Conservation (phyloP, 192 early-diverging fungal species). For the Jimgerdemannia flammicorona region DNA sequence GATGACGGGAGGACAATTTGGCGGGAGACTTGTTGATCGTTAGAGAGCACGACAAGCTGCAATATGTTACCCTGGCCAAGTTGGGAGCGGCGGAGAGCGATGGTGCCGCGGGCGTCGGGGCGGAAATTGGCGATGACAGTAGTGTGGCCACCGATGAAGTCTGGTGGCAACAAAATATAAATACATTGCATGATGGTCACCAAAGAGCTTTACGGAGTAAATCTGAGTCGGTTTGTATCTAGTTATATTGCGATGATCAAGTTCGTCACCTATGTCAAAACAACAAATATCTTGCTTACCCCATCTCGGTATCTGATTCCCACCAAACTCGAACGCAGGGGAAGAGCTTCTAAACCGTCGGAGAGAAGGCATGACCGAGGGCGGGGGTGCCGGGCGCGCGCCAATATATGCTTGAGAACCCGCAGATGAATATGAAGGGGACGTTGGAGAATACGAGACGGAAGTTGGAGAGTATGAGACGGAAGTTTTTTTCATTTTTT, state of each 20-base stretch:
- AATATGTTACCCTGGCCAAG: constrained; percentile 21
- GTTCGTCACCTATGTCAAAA: too few species aligned
- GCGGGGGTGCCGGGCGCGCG: too few species aligned
- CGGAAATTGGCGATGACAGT: not conserved
- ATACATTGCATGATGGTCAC: not conserved
- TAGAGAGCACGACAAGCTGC: constrained; percentile 15
- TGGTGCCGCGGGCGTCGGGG: not conserved
- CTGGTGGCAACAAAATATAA: not conserved
- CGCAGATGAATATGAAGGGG: too few species aligned
- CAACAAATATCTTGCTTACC: not conserved
- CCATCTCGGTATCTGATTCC: not conserved
- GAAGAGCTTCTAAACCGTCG: too few species aligned
- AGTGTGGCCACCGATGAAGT: not conserved
- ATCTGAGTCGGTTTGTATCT: too few species aligned
- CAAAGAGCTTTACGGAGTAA: too few species aligned
- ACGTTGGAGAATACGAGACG: too few species aligned
- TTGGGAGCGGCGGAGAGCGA: constrained; percentile 9
- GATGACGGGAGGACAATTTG: not conserved
- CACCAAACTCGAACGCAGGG: too few species aligned
- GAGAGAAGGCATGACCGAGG: too few species aligned
- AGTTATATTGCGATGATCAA: too few species aligned
- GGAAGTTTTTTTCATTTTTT: not conserved
- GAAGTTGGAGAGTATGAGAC: too few species aligned
- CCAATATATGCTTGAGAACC: too few species aligned
- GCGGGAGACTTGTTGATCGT: constrained; percentile 9